phyloP scores from a whole-genome alignment of 805 yeast species.

The Saccharomyces eubayanus region DNA sequence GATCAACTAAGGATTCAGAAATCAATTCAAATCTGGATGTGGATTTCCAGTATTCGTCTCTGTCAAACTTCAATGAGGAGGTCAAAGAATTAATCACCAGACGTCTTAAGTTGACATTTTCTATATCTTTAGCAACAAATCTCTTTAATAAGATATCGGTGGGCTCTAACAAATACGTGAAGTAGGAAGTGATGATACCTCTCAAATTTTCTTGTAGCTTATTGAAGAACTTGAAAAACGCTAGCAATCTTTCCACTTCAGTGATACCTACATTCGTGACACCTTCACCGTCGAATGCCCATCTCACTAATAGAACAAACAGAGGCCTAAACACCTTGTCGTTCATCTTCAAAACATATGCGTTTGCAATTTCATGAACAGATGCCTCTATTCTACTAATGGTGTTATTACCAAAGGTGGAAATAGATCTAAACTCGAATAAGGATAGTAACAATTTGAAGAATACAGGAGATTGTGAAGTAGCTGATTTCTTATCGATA shows the following conservation, averaged over 20 bases:
- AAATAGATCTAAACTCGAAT: conserved; percentile 58
- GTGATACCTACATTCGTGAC: conserved; percentile 38
- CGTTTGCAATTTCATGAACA: conserved; percentile 63
- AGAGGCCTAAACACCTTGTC: conserved; percentile 90
- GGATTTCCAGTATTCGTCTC: conserved; percentile 91
- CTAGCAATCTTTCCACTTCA: conserved; percentile 50
- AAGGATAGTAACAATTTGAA: conserved; percentile 60
- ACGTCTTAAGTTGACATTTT: conserved; percentile 57
- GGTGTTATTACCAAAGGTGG: conserved; percentile 60
- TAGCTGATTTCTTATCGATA: conserved; percentile 66
- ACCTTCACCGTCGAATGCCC: conserved; percentile 88
- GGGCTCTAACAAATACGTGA: conserved; percentile 76
- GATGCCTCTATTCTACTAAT: conserved; percentile 73
- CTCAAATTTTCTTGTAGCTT: conserved; percentile 75
- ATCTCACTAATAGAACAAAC: conserved; percentile 75
- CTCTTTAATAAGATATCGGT: conserved; percentile 47
- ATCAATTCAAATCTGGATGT: conserved; percentile 74
- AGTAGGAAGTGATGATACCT: conserved; percentile 83
- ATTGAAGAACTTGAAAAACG: conserved; percentile 81
- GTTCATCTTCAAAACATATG: conserved; percentile 79
- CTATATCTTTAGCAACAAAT: conserved; percentile 37
- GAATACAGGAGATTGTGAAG: conserved; percentile 59
- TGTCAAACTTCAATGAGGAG: conserved; percentile 79
- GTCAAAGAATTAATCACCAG: conserved; percentile 63
- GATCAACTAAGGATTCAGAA: conserved; percentile 53